Evolutionary conservation across 345 rosid species (phyloP), one percentile per base, ranked within the genome.

Genomic region (Hibiscus mutabilis): DNA sequence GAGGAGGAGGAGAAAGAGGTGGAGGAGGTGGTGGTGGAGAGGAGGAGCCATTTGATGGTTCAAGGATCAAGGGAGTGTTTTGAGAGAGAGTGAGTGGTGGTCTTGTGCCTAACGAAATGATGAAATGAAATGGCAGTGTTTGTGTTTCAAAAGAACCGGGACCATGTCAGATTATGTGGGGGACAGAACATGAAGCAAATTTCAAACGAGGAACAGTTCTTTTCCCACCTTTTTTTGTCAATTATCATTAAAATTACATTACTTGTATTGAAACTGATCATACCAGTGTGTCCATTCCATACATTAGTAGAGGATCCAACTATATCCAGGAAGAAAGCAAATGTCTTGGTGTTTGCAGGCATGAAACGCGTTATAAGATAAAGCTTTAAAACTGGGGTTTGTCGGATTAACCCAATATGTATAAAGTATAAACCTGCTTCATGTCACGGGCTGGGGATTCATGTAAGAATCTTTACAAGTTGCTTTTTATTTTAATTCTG

Each of bases 1-100:
- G 46, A 69, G 42, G 40, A 72, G 40, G 66, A 78, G 42, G 53
- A 68, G 13, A 12, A 76, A 42, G 70, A 57, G 18, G 49, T 6
- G 16, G 9, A 47, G 51, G 24, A 64, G 69, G 25, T 37, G 5
- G 44, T 63, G 68, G 8, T 0, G 7, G 57, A 25, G 72, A 14
- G 3, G 72, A 53, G 49, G 51, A 52, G 33, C 61, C 49, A 53
- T 33, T 21, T 31, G 8, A 1, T 33, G 72, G 72, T 52, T 68
- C 42, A n/a, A 25, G 27, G 60, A 47, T 51, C 25, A 67, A 67
- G 44, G 44, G 42, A 66, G 31, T 35, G 49, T 63, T 35, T 49
- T 52, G 69, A 22, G 37, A 46, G 21, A 37, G 53, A 24, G 69
- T 66, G 56, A 64, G 16, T 21, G 68, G 6, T 52, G 57, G 18